Base-by-base conservation (phyloP, 2,329 filamentous ascomycete species). In the Acephala macrosclerotiorum region DNA sequence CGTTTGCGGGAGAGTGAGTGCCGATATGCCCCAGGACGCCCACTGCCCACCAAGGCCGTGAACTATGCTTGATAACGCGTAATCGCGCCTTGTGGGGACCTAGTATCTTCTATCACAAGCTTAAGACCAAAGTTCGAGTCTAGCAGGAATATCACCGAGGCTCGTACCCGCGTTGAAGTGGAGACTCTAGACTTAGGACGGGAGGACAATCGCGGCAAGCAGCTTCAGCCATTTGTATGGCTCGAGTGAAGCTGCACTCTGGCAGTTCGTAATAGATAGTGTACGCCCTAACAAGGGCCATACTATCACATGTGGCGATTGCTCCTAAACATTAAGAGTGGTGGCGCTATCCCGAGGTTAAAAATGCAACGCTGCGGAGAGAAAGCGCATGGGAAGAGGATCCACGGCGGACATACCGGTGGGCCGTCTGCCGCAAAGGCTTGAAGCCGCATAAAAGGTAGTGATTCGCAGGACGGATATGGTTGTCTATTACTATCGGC, bases 181-280 rank as follows among this genome's bases (percentile, higher is more conserved):
- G 29, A 33, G 29, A 33, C 29, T 33, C 29, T 33, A 33, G 29
- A n/a, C n/a, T 33, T 5, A 49, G 25, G 45, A 22, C 45, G 45
- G 45, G 45, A 16, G 20, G 4, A 25, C 7, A 20, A 49, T 22
- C 29, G 29, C 29, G 29, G 45, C 11, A 2, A 49, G 11, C 20
- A 7, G 45, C 45, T 49, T 49, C 45, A n/a, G 45, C n/a, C n/a
- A 49, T 49, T 49, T 22, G n/a, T 47, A 47, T 49, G 45, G 6
- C n/a, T 33, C 4, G 4, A n/a, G n/a, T n/a, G n/a, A n/a, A n/a
- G n/a, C n/a, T n/a, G 9, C 29, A 5, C 29, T 33, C 29, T 33
- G 29, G 29, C 29, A 33, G 29, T 33, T 9, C n/a, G n/a, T n/a
- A n/a, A n/a, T n/a, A n/a, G n/a, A 45, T n/a, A n/a, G 9, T 49